Percentiles rank a stretch among this genome's conserved stretches.
These are phyloP conservation scores for Cytospora piceicola DNA, from an alignment of 2,329 filamentous ascomycete species.

Conservation along the genomic window DNA sequence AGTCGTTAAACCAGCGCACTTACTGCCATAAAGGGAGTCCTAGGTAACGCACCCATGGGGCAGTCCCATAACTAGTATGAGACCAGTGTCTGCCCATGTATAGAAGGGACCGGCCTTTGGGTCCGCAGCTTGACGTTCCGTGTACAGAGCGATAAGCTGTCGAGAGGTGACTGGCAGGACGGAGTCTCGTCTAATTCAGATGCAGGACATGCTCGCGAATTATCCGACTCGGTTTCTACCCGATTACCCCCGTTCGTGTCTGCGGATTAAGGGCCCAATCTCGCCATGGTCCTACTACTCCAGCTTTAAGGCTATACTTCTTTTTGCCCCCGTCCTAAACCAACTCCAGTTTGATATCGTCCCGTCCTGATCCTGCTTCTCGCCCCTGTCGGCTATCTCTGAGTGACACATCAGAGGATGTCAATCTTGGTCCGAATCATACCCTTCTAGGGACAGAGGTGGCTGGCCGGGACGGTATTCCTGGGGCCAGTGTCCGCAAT, in stretches of 20 bases:
- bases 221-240: conserved; percentile 15
- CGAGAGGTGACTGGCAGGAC: conserved; percentile 29
- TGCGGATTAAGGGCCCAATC: conserved; percentile 1
- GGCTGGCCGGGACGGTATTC: conserved; percentile 21
- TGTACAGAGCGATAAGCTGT: conserved; percentile 29
- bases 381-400: conserved; percentile 12
- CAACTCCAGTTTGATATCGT: conserved; percentile 17
- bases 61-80: neutral
- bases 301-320: neutral
- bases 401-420: conserved; percentile 15
- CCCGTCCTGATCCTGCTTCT: conserved; percentile 7
- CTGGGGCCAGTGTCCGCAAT: conserved; percentile 19
- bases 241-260: neutral
- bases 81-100: conserved; percentile 8
- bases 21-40: neutral
- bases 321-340: conserved; percentile 5
- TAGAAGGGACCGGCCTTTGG: neutral
- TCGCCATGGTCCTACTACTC: neutral
- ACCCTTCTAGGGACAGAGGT: conserved; percentile 12
- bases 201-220: conserved; percentile 11
- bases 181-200: neutral
- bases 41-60: neutral
- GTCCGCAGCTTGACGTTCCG: conserved; percentile 18
- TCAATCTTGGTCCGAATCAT: conserved; percentile 3
- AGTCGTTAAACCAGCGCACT: neutral